These are phyloP conservation scores for Beta vulgaris DNA, from an alignment of 148 eudicot species.

Conservation along the genomic window DNA sequence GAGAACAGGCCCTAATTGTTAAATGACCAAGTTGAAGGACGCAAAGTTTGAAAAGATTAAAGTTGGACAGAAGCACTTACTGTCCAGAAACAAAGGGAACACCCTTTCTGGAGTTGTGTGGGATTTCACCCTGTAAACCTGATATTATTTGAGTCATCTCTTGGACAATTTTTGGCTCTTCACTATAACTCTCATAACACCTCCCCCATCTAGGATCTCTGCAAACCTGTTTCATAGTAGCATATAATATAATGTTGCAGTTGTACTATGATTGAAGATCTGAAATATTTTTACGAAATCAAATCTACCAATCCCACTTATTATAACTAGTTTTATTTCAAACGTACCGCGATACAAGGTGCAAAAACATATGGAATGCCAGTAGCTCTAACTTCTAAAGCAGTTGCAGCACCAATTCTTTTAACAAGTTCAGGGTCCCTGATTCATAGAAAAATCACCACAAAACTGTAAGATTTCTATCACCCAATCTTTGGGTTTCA, in stretches of 20 bases:
- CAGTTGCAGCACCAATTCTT: constrained; percentile 79
- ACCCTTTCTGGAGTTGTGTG: constrained; percentile 46
- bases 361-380: constrained; percentile 74
- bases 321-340: neutral
- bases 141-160: constrained; percentile 67
- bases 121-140: constrained; percentile 83
- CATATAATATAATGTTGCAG: neutral
- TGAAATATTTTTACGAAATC: neutral
- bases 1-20: no score
- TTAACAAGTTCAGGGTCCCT: constrained; percentile 67
- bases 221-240: constrained; percentile 49
- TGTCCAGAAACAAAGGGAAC: constrained; percentile 63
- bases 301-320: neutral
- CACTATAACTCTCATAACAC: constrained; percentile 82
- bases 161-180: constrained; percentile 69
- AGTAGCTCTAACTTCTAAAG: constrained; percentile 78
- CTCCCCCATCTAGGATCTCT: constrained; percentile 97
- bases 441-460: neutral
- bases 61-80: constrained; percentile 37
- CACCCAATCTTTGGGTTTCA: no score
- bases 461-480: neutral
- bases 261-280: no score
- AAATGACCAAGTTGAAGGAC: neutral
- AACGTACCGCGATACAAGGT: constrained; percentile 68
- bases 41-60: neutral